Base-by-base conservation (phyloP, 805 yeast genomes). In the Lipomyces lipofer region DNA sequence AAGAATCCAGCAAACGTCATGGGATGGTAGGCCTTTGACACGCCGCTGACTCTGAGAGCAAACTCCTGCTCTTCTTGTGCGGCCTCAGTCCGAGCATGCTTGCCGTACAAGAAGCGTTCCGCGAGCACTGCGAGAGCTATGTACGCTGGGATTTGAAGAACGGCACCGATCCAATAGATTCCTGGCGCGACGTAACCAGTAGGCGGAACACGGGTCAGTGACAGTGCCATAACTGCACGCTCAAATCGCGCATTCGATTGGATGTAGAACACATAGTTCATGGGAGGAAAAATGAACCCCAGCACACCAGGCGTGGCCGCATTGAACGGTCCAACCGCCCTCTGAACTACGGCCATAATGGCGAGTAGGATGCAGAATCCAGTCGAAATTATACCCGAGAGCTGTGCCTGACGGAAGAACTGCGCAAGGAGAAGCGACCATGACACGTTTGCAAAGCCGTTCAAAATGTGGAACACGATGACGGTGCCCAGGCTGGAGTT, bases 221-320 rank as follows among this genome's bases (percentile, higher is more conserved):
- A 43, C 15, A 43, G 29, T 3, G 49, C 40, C 27, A 36, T 15
- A 4, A 12, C 39, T 3, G 33, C 44, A 12, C n/a, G 13, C 35
- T 56, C 52, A 35, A 25, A 56, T 22, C 60, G 36, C 1, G 60
- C 43, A 25, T 39, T 32, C 36, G 49, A 55, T 33, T 53, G 64
- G 30, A 68, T 43, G 54, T 61, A 67, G 49, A 57, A 70, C 12
- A 66, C 56, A 49, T 67, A 70, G 52, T 63, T 67, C 65, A 67
- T 63, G 2, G 72, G 72, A 10, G 73, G 73, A 50, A 70, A 70
- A 9, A 70, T 36, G 29, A 63, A 63, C 5, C 71, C 64, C n/a
- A 70, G 51, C 2, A 60, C 67, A 2, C 61, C 69, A 12, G 58
- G 35, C 15, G 63, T 49, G 45, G 59, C 63, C 1, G 42, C 51